phyloP scores from a whole-genome alignment of 2,329 filamentous ascomycete genomes.

The Colletotrichum gloeosporioides region DNA sequence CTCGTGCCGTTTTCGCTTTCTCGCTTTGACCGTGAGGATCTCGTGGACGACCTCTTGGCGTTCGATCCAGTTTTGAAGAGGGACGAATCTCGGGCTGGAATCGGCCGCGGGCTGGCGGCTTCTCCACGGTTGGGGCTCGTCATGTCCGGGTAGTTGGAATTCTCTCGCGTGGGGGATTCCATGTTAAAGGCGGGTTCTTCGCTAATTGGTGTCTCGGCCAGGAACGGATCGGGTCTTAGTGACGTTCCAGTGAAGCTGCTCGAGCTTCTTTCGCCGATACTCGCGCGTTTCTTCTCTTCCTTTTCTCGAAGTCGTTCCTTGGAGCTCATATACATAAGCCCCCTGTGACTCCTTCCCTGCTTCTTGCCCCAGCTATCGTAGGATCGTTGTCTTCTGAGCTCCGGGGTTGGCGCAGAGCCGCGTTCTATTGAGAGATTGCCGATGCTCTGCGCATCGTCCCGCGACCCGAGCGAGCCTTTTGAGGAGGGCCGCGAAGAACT shows the following conservation, averaged over 20 bases:
- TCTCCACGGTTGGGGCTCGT: slow-evolving; percentile 29
- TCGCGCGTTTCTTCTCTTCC: slow-evolving; percentile 67
- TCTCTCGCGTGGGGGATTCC: slow-evolving; percentile 28
- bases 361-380: slow-evolving; percentile 69
- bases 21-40: slow-evolving; percentile 55
- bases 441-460: slow-evolving; percentile 65
- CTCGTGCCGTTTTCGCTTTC: slow-evolving; percentile 43
- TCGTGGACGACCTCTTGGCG: slow-evolving; percentile 57
- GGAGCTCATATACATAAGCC: slow-evolving; percentile 77
- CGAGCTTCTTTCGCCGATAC: slow-evolving; percentile 43
- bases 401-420: slow-evolving; percentile 46
- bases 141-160: slow-evolving; percentile 27
- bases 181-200: slow-evolving; percentile 52
- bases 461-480: slow-evolving; percentile 59
- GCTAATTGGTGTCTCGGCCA: slow-evolving; percentile 59
- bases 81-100: slow-evolving; percentile 73
- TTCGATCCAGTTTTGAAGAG: slow-evolving; percentile 61
- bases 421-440: slow-evolving; percentile 70
- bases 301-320: slow-evolving; percentile 69
- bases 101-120: slow-evolving; percentile 55
- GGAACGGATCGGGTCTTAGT: slow-evolving; percentile 50
- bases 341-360: slow-evolving; percentile 56
- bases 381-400: slow-evolving; percentile 56
- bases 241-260: slow-evolving; percentile 42
- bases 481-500: slow-evolving; percentile 65